Percentiles rank a stretch among this genome's conserved stretches.
Conservation (phyloP, 495 filamentous ascomycete genomes). For the Opeltia flavorubescens region DNA sequence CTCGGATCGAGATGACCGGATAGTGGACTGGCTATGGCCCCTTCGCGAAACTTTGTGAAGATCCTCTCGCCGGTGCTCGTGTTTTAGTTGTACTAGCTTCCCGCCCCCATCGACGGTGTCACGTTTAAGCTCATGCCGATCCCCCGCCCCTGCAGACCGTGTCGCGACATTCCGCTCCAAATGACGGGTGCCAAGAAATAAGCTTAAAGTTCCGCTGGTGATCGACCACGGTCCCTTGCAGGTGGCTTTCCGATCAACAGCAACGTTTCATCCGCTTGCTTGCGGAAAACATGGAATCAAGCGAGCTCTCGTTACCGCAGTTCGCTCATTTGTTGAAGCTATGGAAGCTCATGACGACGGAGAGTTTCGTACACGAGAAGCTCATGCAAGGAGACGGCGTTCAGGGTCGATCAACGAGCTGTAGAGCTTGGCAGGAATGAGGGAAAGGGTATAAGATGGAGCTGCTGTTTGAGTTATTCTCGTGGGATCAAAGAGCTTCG, state of each 20-base stretch:
- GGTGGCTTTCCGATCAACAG: not conserved
- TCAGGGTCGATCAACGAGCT: not conserved
- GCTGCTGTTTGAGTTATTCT: no score
- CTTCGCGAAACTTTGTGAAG: no score
- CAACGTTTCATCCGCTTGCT: not conserved
- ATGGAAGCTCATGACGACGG: not conserved
- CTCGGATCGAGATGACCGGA: no score
- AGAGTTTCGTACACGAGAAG: not conserved
- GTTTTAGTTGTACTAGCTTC: no score
- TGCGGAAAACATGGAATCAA: not conserved
- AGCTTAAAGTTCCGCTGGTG: not conserved
- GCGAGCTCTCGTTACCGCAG: not conserved
- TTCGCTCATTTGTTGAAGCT: not conserved
- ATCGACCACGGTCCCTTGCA: not conserved
- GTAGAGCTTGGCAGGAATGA: not conserved
- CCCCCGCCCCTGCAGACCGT: no score
- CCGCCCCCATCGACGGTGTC: no score
- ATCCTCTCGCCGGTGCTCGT: no score
- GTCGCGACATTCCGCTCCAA: not conserved
- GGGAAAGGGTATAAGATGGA: not conserved
- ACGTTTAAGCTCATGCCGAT: no score
- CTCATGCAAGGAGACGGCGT: not conserved
- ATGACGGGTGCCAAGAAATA: not conserved
- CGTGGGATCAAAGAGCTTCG: no score
- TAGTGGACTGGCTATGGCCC: no score